phyloP scores from a whole-genome alignment of 2,329 filamentous ascomycete genomes.

The Aspergillus proliferans region DNA sequence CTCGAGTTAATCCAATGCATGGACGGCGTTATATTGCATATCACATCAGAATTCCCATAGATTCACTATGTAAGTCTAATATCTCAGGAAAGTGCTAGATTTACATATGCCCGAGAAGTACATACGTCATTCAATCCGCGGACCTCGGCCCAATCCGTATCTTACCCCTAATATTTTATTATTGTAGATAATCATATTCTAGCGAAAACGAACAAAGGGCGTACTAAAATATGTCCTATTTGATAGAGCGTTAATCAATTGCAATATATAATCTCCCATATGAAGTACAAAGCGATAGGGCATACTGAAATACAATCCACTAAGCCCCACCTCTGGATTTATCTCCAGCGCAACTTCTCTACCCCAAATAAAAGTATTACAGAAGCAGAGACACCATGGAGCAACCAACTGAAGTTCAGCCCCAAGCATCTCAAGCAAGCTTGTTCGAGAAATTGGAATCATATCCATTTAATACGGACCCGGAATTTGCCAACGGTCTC shows the following conservation, averaged over 20 bases:
- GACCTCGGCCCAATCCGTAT: background rate
- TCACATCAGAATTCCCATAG: no score
- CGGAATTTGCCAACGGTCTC: constrained; percentile 44
- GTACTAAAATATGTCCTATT: no score
- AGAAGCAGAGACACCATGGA: background rate
- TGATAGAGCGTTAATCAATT: no score
- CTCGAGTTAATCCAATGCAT: background rate
- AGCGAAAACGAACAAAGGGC: no score
- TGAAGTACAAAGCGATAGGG: no score
- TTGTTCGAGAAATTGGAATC: constrained; percentile 27
- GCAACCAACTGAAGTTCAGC: constrained; percentile 5
- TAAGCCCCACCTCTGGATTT: no score
- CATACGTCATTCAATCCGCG: background rate
- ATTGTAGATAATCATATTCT: no score
- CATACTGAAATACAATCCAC: no score
- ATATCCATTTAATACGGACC: constrained; percentile 38
- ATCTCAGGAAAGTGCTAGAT: background rate
- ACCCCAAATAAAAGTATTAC: background rate
- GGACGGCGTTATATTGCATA: constrained; percentile 7
- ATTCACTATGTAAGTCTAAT: background rate
- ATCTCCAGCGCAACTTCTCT: background rate
- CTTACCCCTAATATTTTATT: no score
- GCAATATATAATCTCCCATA: no score
- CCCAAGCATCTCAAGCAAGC: constrained; percentile 3
- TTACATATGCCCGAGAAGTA: background rate